Evolutionary conservation across 116 monocot species (phyloP).

Genomic region (Cymodocea nodosa): DNA sequence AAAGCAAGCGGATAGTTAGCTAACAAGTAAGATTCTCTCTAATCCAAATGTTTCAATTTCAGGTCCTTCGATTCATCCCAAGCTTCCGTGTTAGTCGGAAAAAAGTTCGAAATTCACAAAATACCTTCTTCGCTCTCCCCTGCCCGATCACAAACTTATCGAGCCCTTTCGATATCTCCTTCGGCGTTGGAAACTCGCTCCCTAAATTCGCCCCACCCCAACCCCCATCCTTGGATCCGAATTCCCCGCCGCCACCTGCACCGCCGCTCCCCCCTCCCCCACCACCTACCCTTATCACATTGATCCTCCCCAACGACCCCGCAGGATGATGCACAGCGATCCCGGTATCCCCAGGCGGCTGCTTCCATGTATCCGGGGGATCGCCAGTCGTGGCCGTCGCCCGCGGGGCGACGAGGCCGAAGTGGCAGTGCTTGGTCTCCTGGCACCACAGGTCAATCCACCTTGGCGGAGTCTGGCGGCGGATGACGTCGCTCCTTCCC

Average conservation of each 20-base stretch:
- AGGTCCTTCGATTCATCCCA: too few relatives aligned
- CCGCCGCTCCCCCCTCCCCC: slow-evolving; percentile 3
- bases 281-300: slow-evolving; percentile 26
- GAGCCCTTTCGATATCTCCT: slow-evolving; percentile 75
- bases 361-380: slow-evolving; percentile 60
- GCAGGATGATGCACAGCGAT: slow-evolving; percentile 9
- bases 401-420: too few relatives aligned
- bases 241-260: slow-evolving; percentile 12
- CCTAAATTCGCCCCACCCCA: slow-evolving; percentile 34
- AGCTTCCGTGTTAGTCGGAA: too few relatives aligned
- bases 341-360: slow-evolving; percentile 17
- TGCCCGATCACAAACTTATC: slow-evolving; percentile 63
- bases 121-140: slow-evolving; percentile 4
- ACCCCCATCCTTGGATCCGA: not conserved
- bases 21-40: too few relatives aligned
- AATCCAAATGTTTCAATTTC: too few relatives aligned
- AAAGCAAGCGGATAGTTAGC: too few relatives aligned
- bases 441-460: too few relatives aligned
- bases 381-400: slow-evolving; percentile 16
- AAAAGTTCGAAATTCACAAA: not conserved
- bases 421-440: not conserved
- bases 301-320: not conserved
- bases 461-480: too few relatives aligned
- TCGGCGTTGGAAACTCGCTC: slow-evolving; percentile 79
- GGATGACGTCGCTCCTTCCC: too few relatives aligned